These are phyloP conservation scores for Simplicillium sp. DNA, from an alignment of 2,329 filamentous ascomycete species.

Conservation along the genomic window DNA sequence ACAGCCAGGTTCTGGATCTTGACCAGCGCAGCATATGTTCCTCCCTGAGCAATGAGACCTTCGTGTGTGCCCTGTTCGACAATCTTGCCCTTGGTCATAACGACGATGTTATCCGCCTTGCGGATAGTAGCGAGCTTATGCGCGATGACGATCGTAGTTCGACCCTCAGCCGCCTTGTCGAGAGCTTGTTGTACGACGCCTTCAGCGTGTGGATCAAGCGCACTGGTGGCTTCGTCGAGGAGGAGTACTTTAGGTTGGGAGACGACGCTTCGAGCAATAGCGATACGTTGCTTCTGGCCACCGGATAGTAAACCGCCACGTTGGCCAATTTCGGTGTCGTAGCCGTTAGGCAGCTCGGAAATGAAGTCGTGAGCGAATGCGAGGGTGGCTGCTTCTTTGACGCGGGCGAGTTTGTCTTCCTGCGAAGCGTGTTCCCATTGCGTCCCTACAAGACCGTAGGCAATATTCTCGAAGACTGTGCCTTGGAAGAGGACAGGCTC, in stretches of 20 bases:
- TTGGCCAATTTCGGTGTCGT: conserved; percentile 50
- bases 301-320: conserved; percentile 56
- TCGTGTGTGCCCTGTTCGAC: conserved; percentile 23
- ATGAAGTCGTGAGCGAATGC: conserved; percentile 44
- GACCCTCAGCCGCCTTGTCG: conserved; percentile 38
- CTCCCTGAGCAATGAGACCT: conserved; percentile 36
- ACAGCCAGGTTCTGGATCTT: conserved; percentile 25
- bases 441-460: conserved; percentile 35
- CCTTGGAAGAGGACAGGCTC: conserved; percentile 35
- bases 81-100: conserved; percentile 16
- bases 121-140: conserved; percentile 37
- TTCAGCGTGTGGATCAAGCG: conserved; percentile 32
- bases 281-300: conserved; percentile 55
- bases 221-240: conserved; percentile 57
- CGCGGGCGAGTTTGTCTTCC: conserved; percentile 31
- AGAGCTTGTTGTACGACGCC: conserved; percentile 44
- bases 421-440: conserved; percentile 23
- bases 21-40: conserved; percentile 45
- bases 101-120: conserved; percentile 20
- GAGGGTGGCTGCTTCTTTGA: conserved; percentile 35
- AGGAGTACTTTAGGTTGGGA: conserved; percentile 51
- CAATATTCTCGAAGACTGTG: conserved; percentile 45
- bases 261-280: conserved; percentile 55
- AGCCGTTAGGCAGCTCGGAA: conserved; percentile 31
- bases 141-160: conserved; percentile 56